These are phyloP conservation scores for Pterulicium gracile DNA, from an alignment of 1,284 basidiomycete species.

Conservation along the genomic window DNA sequence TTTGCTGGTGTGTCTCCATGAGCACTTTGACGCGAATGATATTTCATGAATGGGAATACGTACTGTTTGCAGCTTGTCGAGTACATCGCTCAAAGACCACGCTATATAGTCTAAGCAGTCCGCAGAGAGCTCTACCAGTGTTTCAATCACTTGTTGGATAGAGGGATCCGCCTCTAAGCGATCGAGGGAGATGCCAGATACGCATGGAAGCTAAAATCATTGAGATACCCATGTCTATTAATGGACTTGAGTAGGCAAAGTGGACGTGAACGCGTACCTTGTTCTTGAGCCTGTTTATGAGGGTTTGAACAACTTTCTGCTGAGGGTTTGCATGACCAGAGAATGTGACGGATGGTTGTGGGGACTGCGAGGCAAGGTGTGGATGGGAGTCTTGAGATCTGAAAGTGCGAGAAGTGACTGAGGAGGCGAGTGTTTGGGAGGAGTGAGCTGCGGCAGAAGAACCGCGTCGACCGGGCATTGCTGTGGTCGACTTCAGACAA, in stretches of 20 bases:
- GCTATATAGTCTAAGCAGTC: conserved; percentile 73
- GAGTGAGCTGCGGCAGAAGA: conserved; percentile 30
- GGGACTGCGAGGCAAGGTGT: conserved; percentile 23
- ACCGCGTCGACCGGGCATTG: conserved; percentile 37
- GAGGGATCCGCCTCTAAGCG: conserved; percentile 67
- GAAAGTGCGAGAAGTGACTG: conserved; percentile 26
- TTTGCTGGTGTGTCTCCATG: neutral
- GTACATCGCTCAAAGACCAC: conserved; percentile 62
- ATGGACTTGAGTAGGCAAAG: conserved; percentile 3
- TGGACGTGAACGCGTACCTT: conserved; percentile 34
- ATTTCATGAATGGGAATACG: no score
- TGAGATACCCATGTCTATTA: conserved; percentile 1
- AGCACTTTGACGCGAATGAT: conserved; percentile 63
- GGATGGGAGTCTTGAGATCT: conserved; percentile 41
- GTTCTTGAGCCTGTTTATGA: conserved; percentile 63
- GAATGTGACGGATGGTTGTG: conserved; percentile 21
- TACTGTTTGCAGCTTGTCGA: conserved; percentile 46
- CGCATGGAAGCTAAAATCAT: conserved; percentile 61
- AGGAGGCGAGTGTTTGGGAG: conserved; percentile 9
- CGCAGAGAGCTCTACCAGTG: conserved; percentile 67
- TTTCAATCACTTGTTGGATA: conserved; percentile 63
- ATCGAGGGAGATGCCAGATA: conserved; percentile 67
- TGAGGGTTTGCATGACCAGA: conserved; percentile 36
- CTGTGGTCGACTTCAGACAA: no score
- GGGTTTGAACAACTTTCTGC: conserved; percentile 59